These are phyloP conservation scores for Artemisia annua DNA, from an alignment of 129 eudicot genomes.

Conservation along the genomic window DNA sequence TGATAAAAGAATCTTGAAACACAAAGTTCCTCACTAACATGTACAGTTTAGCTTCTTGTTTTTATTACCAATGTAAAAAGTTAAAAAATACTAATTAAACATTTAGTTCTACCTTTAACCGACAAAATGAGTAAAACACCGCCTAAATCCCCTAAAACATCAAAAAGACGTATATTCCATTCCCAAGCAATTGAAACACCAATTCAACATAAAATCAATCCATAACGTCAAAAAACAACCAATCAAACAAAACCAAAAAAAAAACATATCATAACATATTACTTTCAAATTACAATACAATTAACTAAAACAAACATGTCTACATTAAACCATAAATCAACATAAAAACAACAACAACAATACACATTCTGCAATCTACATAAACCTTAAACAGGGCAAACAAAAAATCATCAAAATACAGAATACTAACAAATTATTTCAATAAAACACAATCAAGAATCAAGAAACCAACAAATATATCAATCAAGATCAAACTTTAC, in stretches of 20 bases:
- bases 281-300: no score
- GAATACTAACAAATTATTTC: background rate
- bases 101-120: background rate
- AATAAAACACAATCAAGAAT: background rate
- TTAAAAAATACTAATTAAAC: background rate
- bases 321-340: constrained; percentile 4
- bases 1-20: background rate
- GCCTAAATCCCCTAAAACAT: constrained; percentile 9
- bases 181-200: background rate
- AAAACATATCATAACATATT: no score
- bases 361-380: constrained; percentile 14
- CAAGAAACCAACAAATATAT: constrained; percentile 1
- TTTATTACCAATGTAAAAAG: background rate
- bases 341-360: background rate
- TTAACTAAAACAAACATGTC: background rate
- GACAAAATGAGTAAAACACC: background rate
- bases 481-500: background rate
- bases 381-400: no score
- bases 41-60: background rate
- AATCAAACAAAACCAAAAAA: no score
- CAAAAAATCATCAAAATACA: background rate
- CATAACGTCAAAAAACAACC: background rate
- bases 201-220: background rate
- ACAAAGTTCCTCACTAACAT: background rate
- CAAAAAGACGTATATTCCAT: background rate